These are phyloP conservation scores for Skeletonema grethae DNA, from an alignment of 108 stramenopile species.

Conservation along the genomic window DNA sequence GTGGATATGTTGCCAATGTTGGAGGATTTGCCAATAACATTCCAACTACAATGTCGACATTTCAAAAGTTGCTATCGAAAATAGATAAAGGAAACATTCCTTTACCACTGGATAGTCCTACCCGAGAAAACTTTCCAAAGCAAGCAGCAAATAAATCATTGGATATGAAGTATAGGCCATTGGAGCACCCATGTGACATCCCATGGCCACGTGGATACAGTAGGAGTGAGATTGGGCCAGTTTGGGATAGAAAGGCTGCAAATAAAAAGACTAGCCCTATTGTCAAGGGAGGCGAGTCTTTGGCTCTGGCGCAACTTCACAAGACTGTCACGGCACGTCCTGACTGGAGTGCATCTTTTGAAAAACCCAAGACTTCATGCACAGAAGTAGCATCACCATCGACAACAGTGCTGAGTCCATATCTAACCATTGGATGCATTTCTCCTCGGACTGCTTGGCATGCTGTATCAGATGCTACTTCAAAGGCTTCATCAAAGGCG, in stretches of 20 bases:
- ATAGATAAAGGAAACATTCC: slow-evolving; percentile 43
- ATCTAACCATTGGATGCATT: slow-evolving; percentile 71
- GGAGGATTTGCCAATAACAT: slow-evolving; percentile 33
- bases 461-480: slow-evolving; percentile 55
- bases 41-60: slow-evolving; percentile 58
- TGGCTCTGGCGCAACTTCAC: slow-evolving; percentile 56
- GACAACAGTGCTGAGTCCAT: slow-evolving; percentile 84
- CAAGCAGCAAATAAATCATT: slow-evolving; percentile 10
- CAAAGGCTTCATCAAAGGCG: slow-evolving; percentile 37
- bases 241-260: slow-evolving; percentile 60
- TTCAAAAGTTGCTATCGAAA: slow-evolving; percentile 56
- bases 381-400: slow-evolving; percentile 67
- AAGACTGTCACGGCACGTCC: slow-evolving; percentile 39
- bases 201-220: slow-evolving; percentile 63
- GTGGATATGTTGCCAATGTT: slow-evolving; percentile 36
- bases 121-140: slow-evolving; percentile 18
- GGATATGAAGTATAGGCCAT: slow-evolving; percentile 43
- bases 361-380: slow-evolving; percentile 95
- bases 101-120: slow-evolving; percentile 35
- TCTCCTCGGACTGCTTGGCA: slow-evolving; percentile 68
- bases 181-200: slow-evolving; percentile 49
- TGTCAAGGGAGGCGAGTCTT: slow-evolving; percentile 62
- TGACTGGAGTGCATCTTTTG: slow-evolving; percentile 78
- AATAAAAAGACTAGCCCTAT: slow-evolving; percentile 29
- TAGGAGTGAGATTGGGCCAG: slow-evolving; percentile 48